phyloP scores from a whole-genome alignment of 2,329 filamentous ascomycete genomes.

The Triangularia verruculosa region DNA sequence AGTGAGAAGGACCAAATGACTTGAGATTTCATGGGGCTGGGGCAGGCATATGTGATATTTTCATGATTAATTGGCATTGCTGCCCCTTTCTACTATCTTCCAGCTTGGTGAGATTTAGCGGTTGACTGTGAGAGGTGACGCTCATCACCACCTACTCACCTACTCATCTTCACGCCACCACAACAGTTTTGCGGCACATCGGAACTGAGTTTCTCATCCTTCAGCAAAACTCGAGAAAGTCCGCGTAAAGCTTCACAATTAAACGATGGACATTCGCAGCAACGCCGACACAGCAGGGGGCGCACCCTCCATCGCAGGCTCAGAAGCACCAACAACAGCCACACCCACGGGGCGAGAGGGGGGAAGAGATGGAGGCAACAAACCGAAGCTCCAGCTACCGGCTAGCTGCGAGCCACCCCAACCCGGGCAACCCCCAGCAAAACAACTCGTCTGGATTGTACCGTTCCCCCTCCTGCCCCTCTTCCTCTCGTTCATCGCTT shows the following conservation, averaged over 20 bases:
- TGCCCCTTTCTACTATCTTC: neutral
- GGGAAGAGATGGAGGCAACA: neutral
- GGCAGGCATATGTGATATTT: neutral
- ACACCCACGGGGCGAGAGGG: neutral
- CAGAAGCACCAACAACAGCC: constrained; percentile 17
- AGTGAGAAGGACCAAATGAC: neutral
- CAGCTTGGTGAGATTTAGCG: neutral
- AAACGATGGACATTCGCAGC: constrained; percentile 29
- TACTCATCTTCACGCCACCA: neutral
- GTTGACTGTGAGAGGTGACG: neutral
- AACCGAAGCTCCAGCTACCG: constrained; percentile 60
- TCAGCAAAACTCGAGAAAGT: neutral
- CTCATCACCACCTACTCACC: neutral
- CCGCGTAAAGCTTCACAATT: too few relatives aligned
- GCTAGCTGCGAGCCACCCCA: constrained; percentile 82
- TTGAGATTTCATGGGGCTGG: neutral
- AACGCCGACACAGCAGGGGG: constrained; percentile 24
- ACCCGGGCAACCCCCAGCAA: constrained; percentile 59
- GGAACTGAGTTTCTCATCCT: neutral
- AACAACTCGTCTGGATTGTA: constrained; percentile 86
- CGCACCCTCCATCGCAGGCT: constrained; percentile 24
- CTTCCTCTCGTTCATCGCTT: constrained; percentile 4
- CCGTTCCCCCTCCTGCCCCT: constrained; percentile 34
- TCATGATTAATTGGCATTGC: neutral
- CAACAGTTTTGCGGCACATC: neutral